Evolutionary conservation across 2,329 filamentous ascomycete species (phyloP).

Genomic region (Beauveria brongniartii): DNA sequence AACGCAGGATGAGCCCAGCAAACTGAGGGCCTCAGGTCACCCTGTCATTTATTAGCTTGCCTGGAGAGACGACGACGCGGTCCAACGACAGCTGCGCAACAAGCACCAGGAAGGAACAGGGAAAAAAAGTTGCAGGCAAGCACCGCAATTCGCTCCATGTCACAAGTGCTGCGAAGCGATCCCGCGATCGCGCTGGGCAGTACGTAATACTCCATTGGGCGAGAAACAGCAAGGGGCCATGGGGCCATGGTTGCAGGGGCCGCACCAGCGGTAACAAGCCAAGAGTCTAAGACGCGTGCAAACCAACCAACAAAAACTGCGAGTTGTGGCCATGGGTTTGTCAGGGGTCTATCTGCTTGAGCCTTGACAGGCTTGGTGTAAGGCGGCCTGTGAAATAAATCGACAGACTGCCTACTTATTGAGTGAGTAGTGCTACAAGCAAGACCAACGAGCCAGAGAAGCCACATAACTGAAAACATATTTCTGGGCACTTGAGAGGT

Average conservation of each 20-base stretch:
- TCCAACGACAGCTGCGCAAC: background rate
- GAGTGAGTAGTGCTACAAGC: too few species aligned
- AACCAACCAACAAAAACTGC: too few species aligned
- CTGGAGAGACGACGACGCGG: background rate
- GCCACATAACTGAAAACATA: background rate
- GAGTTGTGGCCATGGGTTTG: too few species aligned
- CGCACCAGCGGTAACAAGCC: background rate
- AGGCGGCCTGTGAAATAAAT: too few species aligned
- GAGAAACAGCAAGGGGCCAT: background rate
- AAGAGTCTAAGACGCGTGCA: background rate
- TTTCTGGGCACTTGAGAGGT: background rate
- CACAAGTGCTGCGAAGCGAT: background rate
- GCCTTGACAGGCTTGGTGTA: too few species aligned
- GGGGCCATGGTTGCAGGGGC: background rate
- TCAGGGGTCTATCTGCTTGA: too few species aligned
- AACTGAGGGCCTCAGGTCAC: background rate
- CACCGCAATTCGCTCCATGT: background rate
- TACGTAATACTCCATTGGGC: constrained; percentile 2
- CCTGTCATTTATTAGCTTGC: background rate
- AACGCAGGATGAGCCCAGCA: background rate
- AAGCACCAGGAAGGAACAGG: background rate
- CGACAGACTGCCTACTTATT: too few species aligned
- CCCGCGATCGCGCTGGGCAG: constrained; percentile 2
- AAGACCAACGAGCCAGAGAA: background rate
- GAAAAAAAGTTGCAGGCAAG: background rate